A percentile compares a stretch with the other conserved stretches of the same genome.
Evolutionary conservation across 225 moss, liverwort and hornwort species (phyloP).

Genomic region (Climacium dendroides): DNA sequence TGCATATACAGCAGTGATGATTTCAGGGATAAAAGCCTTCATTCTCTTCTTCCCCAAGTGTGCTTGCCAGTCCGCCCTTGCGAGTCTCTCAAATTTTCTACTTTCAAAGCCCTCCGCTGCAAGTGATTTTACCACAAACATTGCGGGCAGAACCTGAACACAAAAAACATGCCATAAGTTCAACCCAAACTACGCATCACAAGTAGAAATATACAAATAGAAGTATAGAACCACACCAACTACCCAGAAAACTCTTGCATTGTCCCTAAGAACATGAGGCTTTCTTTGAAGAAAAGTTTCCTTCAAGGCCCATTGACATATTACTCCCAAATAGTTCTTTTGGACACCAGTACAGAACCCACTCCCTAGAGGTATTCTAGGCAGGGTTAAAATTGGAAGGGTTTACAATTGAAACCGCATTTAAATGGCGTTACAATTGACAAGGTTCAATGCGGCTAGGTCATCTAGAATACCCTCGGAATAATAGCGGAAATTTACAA

Average conservation of each 20-base stretch:
- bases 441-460: background rate
- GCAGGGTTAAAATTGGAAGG: background rate
- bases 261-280: background rate
- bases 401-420: background rate
- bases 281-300: background rate
- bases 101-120: conserved; percentile 76
- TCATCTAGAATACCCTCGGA: background rate
- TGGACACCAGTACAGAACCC: background rate
- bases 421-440: background rate
- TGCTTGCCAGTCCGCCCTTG: conserved; percentile 67
- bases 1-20: conserved; percentile 90
- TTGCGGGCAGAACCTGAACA: conserved; percentile 71
- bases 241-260: background rate
- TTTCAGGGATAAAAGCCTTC: conserved; percentile 95
- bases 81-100: conserved; percentile 67
- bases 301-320: background rate
- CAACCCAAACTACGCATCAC: background rate
- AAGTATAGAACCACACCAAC: background rate
- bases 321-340: background rate
- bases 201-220: background rate
- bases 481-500: background rate
- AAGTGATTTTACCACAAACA: conserved; percentile 91
- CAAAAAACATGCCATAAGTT: background rate
- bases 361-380: background rate
- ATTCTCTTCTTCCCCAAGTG: conserved; percentile 83